Conservation (phyloP, 2,329 filamentous ascomycete genomes). For the Verticillium isaacii region DNA sequence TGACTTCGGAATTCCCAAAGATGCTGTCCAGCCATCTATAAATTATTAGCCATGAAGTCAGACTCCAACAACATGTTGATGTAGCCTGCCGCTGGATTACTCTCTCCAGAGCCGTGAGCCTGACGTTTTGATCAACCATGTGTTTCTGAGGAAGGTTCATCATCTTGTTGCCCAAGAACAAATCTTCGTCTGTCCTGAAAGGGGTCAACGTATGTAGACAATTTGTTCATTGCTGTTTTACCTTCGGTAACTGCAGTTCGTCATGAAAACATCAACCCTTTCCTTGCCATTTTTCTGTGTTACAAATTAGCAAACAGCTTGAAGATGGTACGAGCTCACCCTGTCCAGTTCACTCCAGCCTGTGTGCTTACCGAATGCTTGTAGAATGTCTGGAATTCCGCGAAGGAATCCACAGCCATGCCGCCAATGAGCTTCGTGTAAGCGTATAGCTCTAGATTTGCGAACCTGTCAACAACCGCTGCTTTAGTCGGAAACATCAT, state of each 20-base stretch:
- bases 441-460: constrained; percentile 26
- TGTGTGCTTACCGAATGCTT: constrained; percentile 8
- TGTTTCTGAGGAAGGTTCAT: constrained; percentile 16
- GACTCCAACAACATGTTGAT: not conserved
- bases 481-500: not conserved
- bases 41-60: not conserved
- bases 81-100: too few relatives aligned
- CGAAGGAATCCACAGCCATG: constrained; percentile 1
- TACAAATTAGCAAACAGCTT: too few relatives aligned
- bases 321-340: not conserved
- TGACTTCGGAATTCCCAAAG: not conserved
- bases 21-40: not conserved
- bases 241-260: constrained; percentile 5
- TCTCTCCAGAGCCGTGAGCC: constrained; percentile 19
- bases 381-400: constrained; percentile 13
- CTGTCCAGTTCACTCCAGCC: too few relatives aligned
- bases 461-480: not conserved
- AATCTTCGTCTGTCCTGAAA: constrained; percentile 19
- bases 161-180: constrained; percentile 20
- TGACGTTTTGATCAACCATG: constrained; percentile 15
- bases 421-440: constrained; percentile 27
- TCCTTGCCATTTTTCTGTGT: not conserved
- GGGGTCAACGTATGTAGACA: not conserved
- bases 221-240: not conserved
- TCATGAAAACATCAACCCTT: constrained; percentile 8